phyloP scores from a whole-genome alignment of 768 basidiomycete species.

The Amanita polypyramis region DNA sequence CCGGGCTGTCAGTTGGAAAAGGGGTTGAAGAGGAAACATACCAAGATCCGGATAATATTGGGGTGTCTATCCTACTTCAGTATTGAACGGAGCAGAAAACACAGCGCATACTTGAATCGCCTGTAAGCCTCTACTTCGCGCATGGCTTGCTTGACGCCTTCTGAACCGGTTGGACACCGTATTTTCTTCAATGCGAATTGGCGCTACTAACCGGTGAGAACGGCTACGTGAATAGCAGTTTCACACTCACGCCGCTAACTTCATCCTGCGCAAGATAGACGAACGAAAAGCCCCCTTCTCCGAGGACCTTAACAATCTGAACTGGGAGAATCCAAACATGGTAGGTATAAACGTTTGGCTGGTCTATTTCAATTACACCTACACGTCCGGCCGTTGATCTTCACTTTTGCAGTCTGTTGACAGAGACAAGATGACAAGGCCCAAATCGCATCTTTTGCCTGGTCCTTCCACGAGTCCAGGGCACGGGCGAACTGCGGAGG shows the following conservation, averaged over 20 bases:
- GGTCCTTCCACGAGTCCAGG: constrained; percentile 54
- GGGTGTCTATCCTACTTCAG: constrained; percentile 54
- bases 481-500: constrained; percentile 32
- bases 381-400: constrained; percentile 95
- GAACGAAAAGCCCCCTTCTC: constrained; percentile 94
- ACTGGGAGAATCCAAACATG: constrained; percentile 32
- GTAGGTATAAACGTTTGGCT: constrained; percentile 4
- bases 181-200: constrained; percentile 98
- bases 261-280: constrained; percentile 86
- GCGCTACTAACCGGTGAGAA: constrained; percentile 34
- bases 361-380: constrained; percentile 17
- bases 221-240: background rate
- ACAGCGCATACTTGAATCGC: constrained; percentile 68
- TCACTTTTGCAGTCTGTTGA: constrained; percentile 75
- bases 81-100: constrained; percentile 1
- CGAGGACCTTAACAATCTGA: constrained; percentile 85
- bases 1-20: background rate
- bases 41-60: constrained; percentile 93
- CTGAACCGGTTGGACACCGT: constrained; percentile 79
- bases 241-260: constrained; percentile 57
- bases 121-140: constrained; percentile 88
- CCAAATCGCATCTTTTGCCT: constrained; percentile 74
- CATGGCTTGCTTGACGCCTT: constrained; percentile 85
- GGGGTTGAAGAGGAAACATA: constrained; percentile 20
- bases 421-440: constrained; percentile 75